These are phyloP conservation scores for Orbilia javanica DNA, from an alignment of 2,329 filamentous ascomycete species.

Conservation along the genomic window DNA sequence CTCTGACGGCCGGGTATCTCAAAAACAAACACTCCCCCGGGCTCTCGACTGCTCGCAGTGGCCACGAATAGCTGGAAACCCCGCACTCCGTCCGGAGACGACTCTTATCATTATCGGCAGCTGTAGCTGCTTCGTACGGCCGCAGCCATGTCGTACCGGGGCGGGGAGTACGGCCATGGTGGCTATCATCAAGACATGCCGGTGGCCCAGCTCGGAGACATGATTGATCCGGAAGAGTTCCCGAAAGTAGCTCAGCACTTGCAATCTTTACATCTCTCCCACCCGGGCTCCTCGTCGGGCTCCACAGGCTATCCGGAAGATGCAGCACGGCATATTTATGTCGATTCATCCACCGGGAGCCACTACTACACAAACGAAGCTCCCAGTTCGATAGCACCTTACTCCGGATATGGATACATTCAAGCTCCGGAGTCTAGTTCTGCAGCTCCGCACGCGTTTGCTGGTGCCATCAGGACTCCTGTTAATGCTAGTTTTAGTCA, in stretches of 20 bases:
- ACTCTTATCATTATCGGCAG: constrained; percentile 6
- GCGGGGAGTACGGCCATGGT: constrained; percentile 55
- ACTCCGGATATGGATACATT: constrained; percentile 52
- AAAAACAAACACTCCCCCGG: not conserved
- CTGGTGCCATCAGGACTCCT: constrained; percentile 39
- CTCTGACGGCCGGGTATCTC: not conserved
- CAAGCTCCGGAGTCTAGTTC: constrained; percentile 33
- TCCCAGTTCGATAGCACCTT: constrained; percentile 33
- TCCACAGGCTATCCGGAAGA: constrained; percentile 50
- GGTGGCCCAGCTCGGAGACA: constrained; percentile 45
- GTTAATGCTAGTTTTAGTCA: constrained; percentile 34
- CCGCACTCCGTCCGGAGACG: constrained; percentile 25
- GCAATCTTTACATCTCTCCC: constrained; percentile 34
- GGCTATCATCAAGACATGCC: constrained; percentile 55
- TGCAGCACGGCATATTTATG: constrained; percentile 45
- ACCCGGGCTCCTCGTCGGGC: constrained; percentile 24
- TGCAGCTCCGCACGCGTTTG: constrained; percentile 37
- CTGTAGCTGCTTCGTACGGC: constrained; percentile 5
- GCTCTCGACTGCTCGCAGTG: not conserved
- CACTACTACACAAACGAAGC: constrained; percentile 48
- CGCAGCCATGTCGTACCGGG: constrained; percentile 54
- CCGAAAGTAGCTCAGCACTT: constrained; percentile 50
- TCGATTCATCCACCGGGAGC: constrained; percentile 22
- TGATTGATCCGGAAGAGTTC: constrained; percentile 56
- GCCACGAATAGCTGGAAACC: constrained; percentile 19